Percentiles rank a stretch among this genome's conserved stretches.
Evolutionary conservation across 139 green algal genomes (phyloP).

Genomic region (Volvox reticuliferus): DNA sequence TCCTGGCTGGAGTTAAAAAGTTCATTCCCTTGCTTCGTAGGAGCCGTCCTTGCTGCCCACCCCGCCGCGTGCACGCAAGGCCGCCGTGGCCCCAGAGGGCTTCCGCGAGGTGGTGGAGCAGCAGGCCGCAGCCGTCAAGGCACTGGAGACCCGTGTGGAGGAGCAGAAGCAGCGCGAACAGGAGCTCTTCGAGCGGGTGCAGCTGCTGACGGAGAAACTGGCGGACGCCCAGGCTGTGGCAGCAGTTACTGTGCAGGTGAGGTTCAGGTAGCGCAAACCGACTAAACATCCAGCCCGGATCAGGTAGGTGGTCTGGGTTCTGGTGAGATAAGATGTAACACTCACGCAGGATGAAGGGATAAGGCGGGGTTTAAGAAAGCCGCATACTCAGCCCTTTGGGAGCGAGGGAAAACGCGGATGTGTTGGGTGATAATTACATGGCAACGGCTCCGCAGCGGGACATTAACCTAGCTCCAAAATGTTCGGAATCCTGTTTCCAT

Average conservation of each 20-base stretch:
- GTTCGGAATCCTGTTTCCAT: too few species aligned
- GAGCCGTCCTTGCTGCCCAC: conserved; percentile 16
- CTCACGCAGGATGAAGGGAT: too few species aligned
- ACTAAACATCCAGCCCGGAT: too few species aligned
- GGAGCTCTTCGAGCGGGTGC: conserved; percentile 37
- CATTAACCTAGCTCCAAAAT: too few species aligned
- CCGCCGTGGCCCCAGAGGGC: not conserved
- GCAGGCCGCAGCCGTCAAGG: conserved; percentile 29
- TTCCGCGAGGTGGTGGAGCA: conserved; percentile 29
- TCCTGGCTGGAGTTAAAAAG: too few species aligned
- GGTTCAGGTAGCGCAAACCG: not conserved
- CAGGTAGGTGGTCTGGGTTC: too few species aligned
- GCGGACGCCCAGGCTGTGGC: conserved; percentile 19
- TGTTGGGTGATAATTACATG: too few species aligned
- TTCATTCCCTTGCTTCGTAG: not conserved
- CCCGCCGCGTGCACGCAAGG: conserved; percentile 2
- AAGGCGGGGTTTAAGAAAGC: too few species aligned
- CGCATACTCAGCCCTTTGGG: too few species aligned
- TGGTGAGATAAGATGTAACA: too few species aligned
- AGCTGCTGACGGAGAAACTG: conserved; percentile 43
- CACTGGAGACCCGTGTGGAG: conserved; percentile 18
- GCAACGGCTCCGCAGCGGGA: too few species aligned
- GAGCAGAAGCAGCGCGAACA: conserved; percentile 37
- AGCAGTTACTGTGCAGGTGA: not conserved
- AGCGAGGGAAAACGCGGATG: too few species aligned